These are phyloP conservation scores for Crotalaria pallida DNA, from an alignment of 306 rosid genomes.

Conservation along the genomic window DNA sequence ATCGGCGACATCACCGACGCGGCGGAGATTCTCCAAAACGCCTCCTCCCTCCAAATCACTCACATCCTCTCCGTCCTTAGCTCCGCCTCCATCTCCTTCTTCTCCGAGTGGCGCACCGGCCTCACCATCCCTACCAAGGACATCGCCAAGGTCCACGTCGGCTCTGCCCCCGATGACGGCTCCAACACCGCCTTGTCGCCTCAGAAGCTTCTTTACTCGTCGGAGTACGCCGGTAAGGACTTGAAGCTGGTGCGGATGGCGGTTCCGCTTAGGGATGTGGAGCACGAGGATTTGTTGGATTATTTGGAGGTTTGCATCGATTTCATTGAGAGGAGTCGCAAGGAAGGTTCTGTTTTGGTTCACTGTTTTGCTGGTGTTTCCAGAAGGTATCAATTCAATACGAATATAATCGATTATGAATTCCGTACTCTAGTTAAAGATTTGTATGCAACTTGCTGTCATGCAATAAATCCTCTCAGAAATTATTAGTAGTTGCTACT, in stretches of 20 bases:
- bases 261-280: conserved; percentile 79
- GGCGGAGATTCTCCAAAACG: conserved; percentile 59
- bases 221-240: conserved; percentile 81
- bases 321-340: conserved; percentile 67
- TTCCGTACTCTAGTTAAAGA: too few relatives aligned
- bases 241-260: conserved; percentile 81
- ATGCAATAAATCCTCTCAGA: too few relatives aligned
- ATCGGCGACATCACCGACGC: conserved; percentile 82
- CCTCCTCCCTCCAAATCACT: conserved; percentile 46
- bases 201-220: conserved; percentile 54
- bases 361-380: conserved; percentile 99
- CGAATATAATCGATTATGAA: too few relatives aligned
- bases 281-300: conserved; percentile 72
- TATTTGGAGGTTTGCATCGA: conserved; percentile 74
- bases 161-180: conserved; percentile 10
- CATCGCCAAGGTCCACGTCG: conserved; percentile 54
- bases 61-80: conserved; percentile 82
- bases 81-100: conserved; percentile 70
- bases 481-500: too few relatives aligned
- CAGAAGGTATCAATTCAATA: conserved; percentile 27
- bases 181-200: conserved; percentile 43
- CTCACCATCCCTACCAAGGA: conserved; percentile 57
- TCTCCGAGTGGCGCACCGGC: conserved; percentile 64
- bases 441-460: too few relatives aligned
- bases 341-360: conserved; percentile 81